A percentile compares a stretch with the other conserved stretches of the same genome.
Conservation (phyloP, 1,284 basidiomycete species). For the Sporisorium exsertum region DNA sequence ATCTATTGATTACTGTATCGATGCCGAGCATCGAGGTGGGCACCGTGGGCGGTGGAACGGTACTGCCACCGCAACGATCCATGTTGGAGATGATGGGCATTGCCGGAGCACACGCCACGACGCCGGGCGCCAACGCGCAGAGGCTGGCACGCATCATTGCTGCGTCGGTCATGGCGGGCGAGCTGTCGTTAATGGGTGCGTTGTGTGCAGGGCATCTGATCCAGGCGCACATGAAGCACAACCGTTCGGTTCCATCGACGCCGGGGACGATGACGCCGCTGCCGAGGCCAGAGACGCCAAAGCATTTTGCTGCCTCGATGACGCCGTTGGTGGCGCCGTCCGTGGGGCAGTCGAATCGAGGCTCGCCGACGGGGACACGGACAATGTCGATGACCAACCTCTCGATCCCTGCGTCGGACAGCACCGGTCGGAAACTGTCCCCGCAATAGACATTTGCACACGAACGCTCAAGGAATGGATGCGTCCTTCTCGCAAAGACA, state of each 20-base stretch:
- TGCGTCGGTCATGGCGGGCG: slow-evolving; percentile 68
- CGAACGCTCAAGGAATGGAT: neutral
- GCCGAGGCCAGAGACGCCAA: slow-evolving; percentile 57
- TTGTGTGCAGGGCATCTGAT: slow-evolving; percentile 67
- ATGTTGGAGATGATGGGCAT: slow-evolving; percentile 69
- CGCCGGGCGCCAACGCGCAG: slow-evolving; percentile 68
- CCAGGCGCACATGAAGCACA: slow-evolving; percentile 69
- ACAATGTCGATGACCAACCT: slow-evolving; percentile 44
- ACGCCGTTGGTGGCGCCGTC: slow-evolving; percentile 60
- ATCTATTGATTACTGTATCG: slow-evolving; percentile 76
- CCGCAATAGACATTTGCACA: slow-evolving; percentile 1
- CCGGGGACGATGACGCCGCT: slow-evolving; percentile 64
- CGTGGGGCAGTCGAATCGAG: slow-evolving; percentile 40
- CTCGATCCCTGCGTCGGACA: slow-evolving; percentile 38
- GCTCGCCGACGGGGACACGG: slow-evolving; percentile 40
- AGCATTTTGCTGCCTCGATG: slow-evolving; percentile 61
- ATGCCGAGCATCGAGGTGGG: slow-evolving; percentile 70
- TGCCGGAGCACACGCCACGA: slow-evolving; percentile 60
- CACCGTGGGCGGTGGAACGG: slow-evolving; percentile 95
- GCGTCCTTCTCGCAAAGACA: neutral
- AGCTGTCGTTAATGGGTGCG: slow-evolving; percentile 67
- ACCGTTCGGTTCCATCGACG: slow-evolving; percentile 65
- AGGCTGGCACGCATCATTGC: slow-evolving; percentile 67
- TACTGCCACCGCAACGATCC: slow-evolving; percentile 62
- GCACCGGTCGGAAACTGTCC: slow-evolving; percentile 23